Base-by-base conservation (phyloP, 139 green algal species). In the Micromonas pusilla region DNA sequence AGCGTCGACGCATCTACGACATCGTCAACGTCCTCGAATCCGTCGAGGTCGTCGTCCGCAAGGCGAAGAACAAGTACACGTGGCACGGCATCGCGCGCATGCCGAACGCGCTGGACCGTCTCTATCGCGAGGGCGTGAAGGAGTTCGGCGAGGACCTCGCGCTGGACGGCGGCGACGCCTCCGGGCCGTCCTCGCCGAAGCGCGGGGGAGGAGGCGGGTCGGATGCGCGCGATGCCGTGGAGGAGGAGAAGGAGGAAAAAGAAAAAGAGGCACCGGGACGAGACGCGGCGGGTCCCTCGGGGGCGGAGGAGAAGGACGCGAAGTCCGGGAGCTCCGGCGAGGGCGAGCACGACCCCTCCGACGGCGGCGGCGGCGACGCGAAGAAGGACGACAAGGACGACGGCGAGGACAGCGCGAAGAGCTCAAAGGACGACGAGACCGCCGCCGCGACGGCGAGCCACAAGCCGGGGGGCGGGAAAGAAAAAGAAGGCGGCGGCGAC, bases 1-100 rank as follows among this genome's bases (percentile, higher is more conserved):
- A 86, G 33, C 84, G 92, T 25, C 87, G 91, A 52, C 81, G 91
- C 30, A 84, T 96, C 34, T 96, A 96, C 64, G 91, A 96, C 81
- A 89, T 96, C 53, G 89, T 94, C 53, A 95, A 94, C 80, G 90
- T 96, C 25, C 85, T 95, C 34, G 90, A 95, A 79, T 81, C 81
- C 4, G 79, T 94, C 9, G 80, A 91, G 77, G 88, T 93, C 33
- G 36, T 91, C 19, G 68, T 79, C 33, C 78, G 83, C 3, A 81
- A 81, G 68, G 86, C 82, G 31, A 91, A 91, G 76, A 91, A 88
- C 73, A 76, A 82, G 64, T 90, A 90, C 80, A 38, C 71, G 39
- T 90, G 84, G 86, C 66, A 80, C 76, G 86, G 86, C 28, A 23
- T 82, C 25, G 19, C 25, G 30, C n/a, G 31, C 0, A n/a, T 88